Base-by-base conservation (phyloP, 2,329 filamentous ascomycete species). In the Scedosporium boydii region DNA sequence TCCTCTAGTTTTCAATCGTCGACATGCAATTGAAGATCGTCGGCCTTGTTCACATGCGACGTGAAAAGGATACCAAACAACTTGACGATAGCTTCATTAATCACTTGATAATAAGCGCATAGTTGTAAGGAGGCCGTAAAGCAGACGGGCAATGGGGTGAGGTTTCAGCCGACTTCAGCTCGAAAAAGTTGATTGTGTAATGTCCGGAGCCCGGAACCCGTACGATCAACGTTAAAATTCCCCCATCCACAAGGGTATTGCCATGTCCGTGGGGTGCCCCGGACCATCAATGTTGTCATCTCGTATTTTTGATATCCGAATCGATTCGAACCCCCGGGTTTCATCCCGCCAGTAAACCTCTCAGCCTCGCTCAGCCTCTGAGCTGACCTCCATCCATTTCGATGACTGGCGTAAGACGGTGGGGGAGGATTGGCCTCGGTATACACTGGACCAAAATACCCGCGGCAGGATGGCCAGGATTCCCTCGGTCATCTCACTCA, bases 281-380 rank as follows among this genome's bases (percentile, higher is more conserved):
- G 51, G 51, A 14, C 6, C 51, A 9, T 9, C 29, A 34, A 34
- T 34, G 29, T 14, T 55, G 51, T 23, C 44, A 48, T 23, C 44
- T 18, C 51, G 23, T 23, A 23, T 23, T 23, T 14, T 14, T 23
- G 51, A 18, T 55, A 23, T 14, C 21, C 12, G 16, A 21, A 18
- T 21, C 16, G 44, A 18, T 21, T 48, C 5, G 18, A 48, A 38
- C 10, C 44, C 44, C 44, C 44, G 14, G 18, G n/a, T 48, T 21
- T 21, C 44, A 55, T 23, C 51, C 51, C 23, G 12, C 51, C 51
- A 55, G 51, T 23, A 14, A 18, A 14, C 16, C 23, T n/a, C 51
- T 55, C 51, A 55, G 51, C 51, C 51, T 55, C 21, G 51, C 51
- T 55, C 51, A 55, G 51, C 51, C 51, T 55, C 51, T 55, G 21